Base-by-base conservation (phyloP, 129 eudicot species). In the Rutidosis leptorrhynchoides region DNA sequence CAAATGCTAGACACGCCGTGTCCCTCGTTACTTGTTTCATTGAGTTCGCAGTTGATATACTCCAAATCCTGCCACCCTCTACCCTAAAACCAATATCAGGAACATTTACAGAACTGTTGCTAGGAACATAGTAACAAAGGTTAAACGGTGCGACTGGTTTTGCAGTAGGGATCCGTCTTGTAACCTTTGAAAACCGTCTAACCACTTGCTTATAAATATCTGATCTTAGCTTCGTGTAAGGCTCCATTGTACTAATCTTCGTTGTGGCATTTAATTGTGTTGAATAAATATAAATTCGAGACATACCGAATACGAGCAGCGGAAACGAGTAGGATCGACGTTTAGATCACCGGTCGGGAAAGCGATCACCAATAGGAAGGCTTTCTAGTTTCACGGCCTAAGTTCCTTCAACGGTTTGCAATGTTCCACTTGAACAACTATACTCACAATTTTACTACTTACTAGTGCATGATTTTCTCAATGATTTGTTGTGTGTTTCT, bases 171-270 rank as follows among this genome's bases (percentile, higher is more conserved):
- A 82, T 54, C 15, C 69, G 58, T 2, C 23, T 65, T 4, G 80
- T 82, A 33, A 73, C 72, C n/a, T 17, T 7, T 19, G 65, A 58
- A 65, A 78, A 74, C 30, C 42, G 28, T 68, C 32, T 17, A 19
- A 74, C 9, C 21, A 82, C 52, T 0, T 43, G 48, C 10, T 27
- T 65, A 24, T 78, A 82, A 3, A 82, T 17, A 14, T 69, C 77
- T 0, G 58, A 78, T 57, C 80, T 61, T 40, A 78, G 80, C 8
- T 30, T 66, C 21, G 83, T 78, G 68, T 78, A 82, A 14, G 80
- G 83, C 5, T 67, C 76, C 17, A 59, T 42, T 17, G 83, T 82
- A 32, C 86, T 82, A 23, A 82, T 78, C 30, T 82, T 78, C 2
- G 68, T 77, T n/a, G 68, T 22, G 17, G 17, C 11, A 27, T 43